Conservation (phyloP, 2,329 filamentous ascomycete species). For the Cercospora sesami region DNA sequence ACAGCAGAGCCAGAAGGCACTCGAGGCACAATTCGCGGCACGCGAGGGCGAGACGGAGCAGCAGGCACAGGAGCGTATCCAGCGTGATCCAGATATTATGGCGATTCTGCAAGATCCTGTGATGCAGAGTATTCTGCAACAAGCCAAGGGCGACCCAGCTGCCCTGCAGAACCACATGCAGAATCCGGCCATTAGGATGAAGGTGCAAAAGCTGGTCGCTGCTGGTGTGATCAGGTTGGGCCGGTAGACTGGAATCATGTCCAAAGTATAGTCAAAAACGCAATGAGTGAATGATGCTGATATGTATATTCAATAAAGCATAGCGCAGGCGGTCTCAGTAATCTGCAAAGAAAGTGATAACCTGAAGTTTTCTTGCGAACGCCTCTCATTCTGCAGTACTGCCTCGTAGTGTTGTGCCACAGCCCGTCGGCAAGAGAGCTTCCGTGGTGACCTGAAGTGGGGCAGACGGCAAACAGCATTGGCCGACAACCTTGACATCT, state of each 20-base stretch:
- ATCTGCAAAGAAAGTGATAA: background rate
- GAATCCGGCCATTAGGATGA: constrained; percentile 78
- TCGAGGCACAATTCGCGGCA: constrained; percentile 83
- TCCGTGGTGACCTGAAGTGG: background rate
- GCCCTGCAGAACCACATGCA: constrained; percentile 97
- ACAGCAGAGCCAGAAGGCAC: constrained; percentile 87
- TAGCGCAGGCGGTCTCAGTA: constrained; percentile 6
- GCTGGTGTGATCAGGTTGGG: constrained; percentile 73
- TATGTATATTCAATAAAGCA: constrained; percentile 8
- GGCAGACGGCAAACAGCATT: background rate
- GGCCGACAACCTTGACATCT: constrained; percentile 1
- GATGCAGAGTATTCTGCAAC: constrained; percentile 95
- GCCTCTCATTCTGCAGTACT: background rate
- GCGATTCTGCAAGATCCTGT: constrained; percentile 89
- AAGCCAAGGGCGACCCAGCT: constrained; percentile 89
- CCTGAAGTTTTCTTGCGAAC: background rate
- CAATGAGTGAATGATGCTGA: constrained; percentile 12
- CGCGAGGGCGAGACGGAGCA: constrained; percentile 89
- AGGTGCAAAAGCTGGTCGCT: constrained; percentile 92
- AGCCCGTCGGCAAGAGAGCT: background rate
- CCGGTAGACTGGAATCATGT: constrained; percentile 21
- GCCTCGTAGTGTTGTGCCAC: background rate
- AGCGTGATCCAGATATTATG: constrained; percentile 70
- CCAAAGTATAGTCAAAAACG: background rate
- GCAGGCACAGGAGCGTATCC: constrained; percentile 87